phyloP scores from a whole-genome alignment of 2,329 filamentous ascomycete species.

The Fusarium anthophilum region DNA sequence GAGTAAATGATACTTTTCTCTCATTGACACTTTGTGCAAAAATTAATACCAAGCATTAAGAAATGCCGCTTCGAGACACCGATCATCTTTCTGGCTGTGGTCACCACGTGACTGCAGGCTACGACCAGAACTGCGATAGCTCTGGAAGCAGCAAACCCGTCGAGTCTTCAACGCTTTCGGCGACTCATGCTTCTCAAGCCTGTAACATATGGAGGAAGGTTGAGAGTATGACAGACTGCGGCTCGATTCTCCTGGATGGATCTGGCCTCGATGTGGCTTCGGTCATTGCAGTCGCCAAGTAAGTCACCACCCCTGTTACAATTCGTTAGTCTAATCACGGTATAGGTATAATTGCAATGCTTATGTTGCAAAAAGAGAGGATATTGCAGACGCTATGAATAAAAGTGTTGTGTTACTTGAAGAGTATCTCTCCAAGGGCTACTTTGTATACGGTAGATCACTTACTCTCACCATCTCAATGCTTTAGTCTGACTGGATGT shows the following conservation, averaged over 20 bases:
- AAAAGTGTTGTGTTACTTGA: background rate
- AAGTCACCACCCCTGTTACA: rapidly evolving
- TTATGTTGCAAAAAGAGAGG: rapidly evolving
- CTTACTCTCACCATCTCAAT: rapidly evolving
- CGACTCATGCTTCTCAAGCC: background rate
- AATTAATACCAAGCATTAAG: rapidly evolving
- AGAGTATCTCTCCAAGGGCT: background rate
- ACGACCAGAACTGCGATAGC: rapidly evolving
- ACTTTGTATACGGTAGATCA: background rate
- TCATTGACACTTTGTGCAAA: no score
- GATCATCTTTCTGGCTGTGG: background rate
- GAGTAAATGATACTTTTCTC: rapidly evolving
- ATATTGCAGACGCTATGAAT: rapidly evolving
- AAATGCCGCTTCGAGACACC: background rate
- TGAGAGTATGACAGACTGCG: background rate
- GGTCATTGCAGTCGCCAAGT: background rate
- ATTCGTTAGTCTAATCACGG: rapidly evolving
- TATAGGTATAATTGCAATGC: background rate
- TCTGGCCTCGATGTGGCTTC: background rate
- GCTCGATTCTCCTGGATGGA: background rate
- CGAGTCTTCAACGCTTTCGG: rapidly evolving
- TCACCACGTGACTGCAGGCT: background rate
- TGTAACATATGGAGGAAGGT: background rate
- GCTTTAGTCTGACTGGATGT: background rate
- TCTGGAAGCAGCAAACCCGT: background rate